Evolutionary conservation across 2,329 filamentous ascomycete species (phyloP), one percentile per base, ranked within the genome.

Genomic region (Simplicillium sp.): DNA sequence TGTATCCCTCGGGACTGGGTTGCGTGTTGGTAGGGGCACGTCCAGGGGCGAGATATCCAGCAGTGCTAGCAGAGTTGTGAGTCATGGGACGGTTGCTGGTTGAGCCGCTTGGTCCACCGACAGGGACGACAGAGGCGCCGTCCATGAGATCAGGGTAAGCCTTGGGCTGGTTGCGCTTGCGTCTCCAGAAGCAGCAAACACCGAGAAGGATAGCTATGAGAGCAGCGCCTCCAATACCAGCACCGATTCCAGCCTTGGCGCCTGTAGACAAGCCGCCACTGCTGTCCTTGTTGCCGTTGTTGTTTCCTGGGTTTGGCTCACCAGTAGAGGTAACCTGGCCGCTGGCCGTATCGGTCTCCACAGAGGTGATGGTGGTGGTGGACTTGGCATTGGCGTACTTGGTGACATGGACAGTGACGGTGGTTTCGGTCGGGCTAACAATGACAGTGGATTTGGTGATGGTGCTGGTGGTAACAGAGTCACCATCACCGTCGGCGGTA

Each of bases 191-290:
- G 42, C 58, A 39, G 45, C 54, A 55, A 48, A 57, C 54, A 49
- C 55, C 59, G 34, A 55, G 29, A 35, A 56, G 41, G 15, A 44
- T 50, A 34, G 42, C 55, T 35, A 64, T 41, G 41, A 62, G n/a
- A 29, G 53, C 45, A 39, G 47, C 65, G 16, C 64, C 50, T 45
- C 57, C 64, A 14, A 54, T 59, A 38, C 61, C 65, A 16, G 58
- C 59, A 40, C 65, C 65, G 31, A 68, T 68, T 40, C 65, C 65
- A 34, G 61, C 62, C 58, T 67, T 66, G 45, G 64, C 65, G 20
- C 64, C 65, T 7, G 57, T 63, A 2, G 60, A 62, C 9, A 68
- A 55, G 4, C 64, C 61, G 9, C 50, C 46, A 44, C 44, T 47
- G 31, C 39, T 40, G 28, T 43, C 35, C 29, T 40, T 32, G 42